Evolutionary conservation across 176 grass and related monocot species (phyloP).

Genomic region (Alopecurus myosuroides): DNA sequence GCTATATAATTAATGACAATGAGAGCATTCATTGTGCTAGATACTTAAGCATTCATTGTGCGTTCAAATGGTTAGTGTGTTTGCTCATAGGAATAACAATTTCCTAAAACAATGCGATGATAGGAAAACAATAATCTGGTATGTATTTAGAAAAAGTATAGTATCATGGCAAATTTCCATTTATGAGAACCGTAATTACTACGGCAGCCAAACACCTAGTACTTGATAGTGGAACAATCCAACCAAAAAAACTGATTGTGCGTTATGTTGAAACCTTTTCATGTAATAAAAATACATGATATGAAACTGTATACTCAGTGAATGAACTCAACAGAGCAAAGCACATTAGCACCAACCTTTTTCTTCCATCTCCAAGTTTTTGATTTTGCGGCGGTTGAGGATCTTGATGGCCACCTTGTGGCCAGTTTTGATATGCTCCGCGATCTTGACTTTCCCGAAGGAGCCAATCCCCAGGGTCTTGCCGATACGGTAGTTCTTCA

Average conservation of each 20-base stretch:
- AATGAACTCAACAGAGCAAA: background rate
- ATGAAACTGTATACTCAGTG: background rate
- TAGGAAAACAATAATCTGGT: background rate
- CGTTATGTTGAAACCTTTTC: background rate
- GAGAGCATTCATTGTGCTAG: background rate
- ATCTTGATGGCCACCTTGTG: conserved; percentile 64
- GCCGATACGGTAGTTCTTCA: conserved; percentile 50
- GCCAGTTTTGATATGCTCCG: conserved; percentile 49
- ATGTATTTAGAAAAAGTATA: background rate
- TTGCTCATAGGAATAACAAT: background rate
- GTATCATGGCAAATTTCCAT: background rate
- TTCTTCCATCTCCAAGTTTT: conserved; percentile 61
- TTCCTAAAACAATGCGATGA: background rate
- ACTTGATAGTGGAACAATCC: background rate
- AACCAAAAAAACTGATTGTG: background rate
- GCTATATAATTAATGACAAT: background rate
- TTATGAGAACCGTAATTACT: background rate
- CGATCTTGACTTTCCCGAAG: conserved; percentile 61
- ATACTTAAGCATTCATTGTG: background rate
- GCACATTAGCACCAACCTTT: conserved; percentile 39
- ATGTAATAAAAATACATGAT: background rate
- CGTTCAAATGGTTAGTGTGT: background rate
- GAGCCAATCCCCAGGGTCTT: conserved; percentile 58
- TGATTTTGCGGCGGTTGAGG: conserved; percentile 56
- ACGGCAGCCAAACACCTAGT: background rate